phyloP scores from a whole-genome alignment of 75 land plant genomes.

The Sequoiadendron giganteum region DNA sequence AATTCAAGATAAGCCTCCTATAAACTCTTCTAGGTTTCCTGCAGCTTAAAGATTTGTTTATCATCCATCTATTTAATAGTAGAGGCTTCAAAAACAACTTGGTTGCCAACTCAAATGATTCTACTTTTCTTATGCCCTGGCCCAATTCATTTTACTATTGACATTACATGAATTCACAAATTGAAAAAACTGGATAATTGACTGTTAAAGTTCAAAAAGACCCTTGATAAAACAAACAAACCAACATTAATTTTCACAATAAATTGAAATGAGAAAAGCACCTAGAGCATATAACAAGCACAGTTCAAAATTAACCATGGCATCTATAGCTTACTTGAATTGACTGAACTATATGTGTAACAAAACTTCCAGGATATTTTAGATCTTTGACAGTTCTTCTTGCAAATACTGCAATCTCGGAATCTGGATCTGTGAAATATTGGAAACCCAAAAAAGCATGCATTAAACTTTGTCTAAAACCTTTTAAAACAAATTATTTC shows the following conservation, averaged over 20 bases:
- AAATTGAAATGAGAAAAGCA: neutral
- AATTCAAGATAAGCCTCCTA: neutral
- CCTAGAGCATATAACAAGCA: conserved; percentile 11
- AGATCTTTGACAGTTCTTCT: conserved; percentile 81
- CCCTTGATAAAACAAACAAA: neutral
- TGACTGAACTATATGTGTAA: conserved; percentile 68
- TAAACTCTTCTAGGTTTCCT: neutral
- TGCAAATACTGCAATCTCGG: conserved; percentile 68
- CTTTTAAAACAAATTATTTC: neutral
- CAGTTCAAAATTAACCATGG: neutral
- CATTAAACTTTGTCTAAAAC: neutral
- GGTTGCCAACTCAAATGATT: neutral
- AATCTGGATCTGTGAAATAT: conserved; percentile 63
- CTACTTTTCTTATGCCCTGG: neutral
- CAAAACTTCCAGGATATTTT: conserved; percentile 70
- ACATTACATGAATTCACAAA: neutral
- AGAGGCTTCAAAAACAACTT: neutral
- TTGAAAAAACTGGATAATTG: neutral
- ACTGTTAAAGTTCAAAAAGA: neutral
- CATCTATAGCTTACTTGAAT: conserved; percentile 60
- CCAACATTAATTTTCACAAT: neutral
- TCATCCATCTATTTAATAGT: neutral
- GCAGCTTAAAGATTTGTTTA: neutral
- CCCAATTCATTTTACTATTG: neutral
- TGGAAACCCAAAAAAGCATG: conserved; percentile 2